Percentiles rank a stretch among this genome's conserved stretches.
phyloP scores from a whole-genome alignment of 805 yeast genomes.

The Jamesozyma lodderae region DNA sequence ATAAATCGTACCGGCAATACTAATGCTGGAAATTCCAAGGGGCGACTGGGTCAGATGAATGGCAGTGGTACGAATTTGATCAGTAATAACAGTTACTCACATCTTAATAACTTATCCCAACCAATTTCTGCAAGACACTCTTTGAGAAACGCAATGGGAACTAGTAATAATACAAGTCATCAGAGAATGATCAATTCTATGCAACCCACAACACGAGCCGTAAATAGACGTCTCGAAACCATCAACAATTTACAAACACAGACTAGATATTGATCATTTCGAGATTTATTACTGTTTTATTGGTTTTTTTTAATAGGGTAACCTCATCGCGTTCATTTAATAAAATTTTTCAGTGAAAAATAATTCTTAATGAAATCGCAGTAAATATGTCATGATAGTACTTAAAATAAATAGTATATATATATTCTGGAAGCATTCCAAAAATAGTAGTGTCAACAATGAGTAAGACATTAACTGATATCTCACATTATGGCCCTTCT shows the following conservation, averaged over 20 bases:
- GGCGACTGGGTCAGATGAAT: background rate
- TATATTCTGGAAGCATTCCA: background rate
- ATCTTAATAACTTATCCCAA: conserved; percentile 1
- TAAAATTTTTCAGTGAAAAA: background rate
- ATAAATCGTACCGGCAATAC: conserved; percentile 6
- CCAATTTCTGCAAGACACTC: conserved; percentile 3
- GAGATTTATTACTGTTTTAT: too few relatives aligned
- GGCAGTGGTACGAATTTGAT: conserved; percentile 1
- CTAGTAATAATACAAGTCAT: conserved; percentile 16
- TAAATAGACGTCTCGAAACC: conserved; percentile 30
- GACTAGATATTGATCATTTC: background rate
- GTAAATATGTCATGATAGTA: background rate
- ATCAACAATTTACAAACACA: background rate
- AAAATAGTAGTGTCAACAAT: conserved; percentile 5
- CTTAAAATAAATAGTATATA: background rate
- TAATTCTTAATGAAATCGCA: background rate
- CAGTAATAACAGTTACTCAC: background rate
- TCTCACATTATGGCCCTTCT: conserved; percentile 52
- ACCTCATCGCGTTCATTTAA: background rate
- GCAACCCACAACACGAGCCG: conserved; percentile 37
- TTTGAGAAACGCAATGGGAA: conserved; percentile 10
- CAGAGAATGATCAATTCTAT: conserved; percentile 24
- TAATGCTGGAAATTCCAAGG: conserved; percentile 3
- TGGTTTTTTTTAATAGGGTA: background rate
- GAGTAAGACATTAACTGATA: conserved; percentile 14